phyloP scores from a whole-genome alignment of 2,329 filamentous ascomycete species.

The Penicillium thymicola region DNA sequence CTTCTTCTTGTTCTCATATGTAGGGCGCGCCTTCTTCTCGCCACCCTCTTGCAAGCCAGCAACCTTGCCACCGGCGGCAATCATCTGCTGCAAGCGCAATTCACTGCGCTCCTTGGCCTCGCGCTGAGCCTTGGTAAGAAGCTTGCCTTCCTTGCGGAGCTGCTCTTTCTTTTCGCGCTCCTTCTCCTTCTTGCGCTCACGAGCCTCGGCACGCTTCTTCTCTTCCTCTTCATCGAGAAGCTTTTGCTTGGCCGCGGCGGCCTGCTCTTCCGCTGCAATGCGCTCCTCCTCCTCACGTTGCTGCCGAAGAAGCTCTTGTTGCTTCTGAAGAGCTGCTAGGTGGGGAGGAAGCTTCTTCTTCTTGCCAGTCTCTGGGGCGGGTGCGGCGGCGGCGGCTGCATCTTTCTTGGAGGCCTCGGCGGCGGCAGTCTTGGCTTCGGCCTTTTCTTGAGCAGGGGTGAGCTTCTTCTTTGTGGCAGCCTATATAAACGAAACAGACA shows the following conservation, averaged over 20 bases:
- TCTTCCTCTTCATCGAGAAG: conserved; percentile 45
- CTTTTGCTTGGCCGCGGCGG: conserved; percentile 39
- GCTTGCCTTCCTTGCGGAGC: conserved; percentile 48
- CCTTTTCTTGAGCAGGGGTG: conserved; percentile 49
- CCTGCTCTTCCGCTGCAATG: conserved; percentile 39
- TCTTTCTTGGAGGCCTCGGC: conserved; percentile 54
- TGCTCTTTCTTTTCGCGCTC: conserved; percentile 52
- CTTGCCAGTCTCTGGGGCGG: conserved; percentile 54
- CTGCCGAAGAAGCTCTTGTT: conserved; percentile 46
- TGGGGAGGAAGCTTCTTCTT: conserved; percentile 77
- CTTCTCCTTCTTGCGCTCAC: conserved; percentile 48
- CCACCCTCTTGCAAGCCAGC: conserved; percentile 46
- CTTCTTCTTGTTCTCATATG: conserved; percentile 73
- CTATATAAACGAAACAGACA: conserved; percentile 39
- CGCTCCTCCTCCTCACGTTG: conserved; percentile 48
- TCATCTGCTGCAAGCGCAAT: conserved; percentile 49
- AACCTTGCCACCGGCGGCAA: conserved; percentile 47
- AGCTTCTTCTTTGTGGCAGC: conserved; percentile 79
- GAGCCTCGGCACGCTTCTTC: conserved; percentile 45
- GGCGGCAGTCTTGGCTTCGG: conserved; percentile 60
- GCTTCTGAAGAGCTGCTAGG: conserved; percentile 50
- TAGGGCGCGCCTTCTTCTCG: conserved; percentile 69
- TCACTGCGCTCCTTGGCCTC: conserved; percentile 49
- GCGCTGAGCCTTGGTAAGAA: conserved; percentile 49
- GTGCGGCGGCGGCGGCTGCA: conserved; percentile 37